Conservation (phyloP, 2,329 filamentous ascomycete species). For the Trichophyton mentagrophytes region DNA sequence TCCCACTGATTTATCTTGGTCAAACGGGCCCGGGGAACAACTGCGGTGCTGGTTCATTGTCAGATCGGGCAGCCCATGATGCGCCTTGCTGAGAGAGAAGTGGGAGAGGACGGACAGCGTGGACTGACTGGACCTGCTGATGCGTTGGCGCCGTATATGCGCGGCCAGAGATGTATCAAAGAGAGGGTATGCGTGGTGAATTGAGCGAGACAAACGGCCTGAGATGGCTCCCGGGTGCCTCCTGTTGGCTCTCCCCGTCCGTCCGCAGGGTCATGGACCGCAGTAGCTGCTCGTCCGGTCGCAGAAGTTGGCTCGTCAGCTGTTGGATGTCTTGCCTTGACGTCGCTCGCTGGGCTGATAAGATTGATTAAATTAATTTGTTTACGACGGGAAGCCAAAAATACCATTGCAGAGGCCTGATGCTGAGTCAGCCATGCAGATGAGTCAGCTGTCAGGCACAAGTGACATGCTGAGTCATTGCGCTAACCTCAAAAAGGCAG, state of each 20-base stretch:
- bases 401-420: too few relatives aligned
- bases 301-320: neutral
- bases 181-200: neutral
- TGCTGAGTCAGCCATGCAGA: neutral
- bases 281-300: neutral
- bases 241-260: neutral
- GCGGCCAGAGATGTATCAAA: neutral
- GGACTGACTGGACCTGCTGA: neutral
- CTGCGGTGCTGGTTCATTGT: constrained; percentile 10
- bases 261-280: neutral
- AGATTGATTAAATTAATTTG: neutral
- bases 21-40: constrained; percentile 10
- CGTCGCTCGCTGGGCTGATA: neutral
- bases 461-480: neutral
- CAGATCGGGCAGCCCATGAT: constrained; percentile 5
- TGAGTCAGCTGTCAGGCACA: neutral
- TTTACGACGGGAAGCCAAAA: too few relatives aligned
- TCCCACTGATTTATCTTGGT: neutral
- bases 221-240: neutral
- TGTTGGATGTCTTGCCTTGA: neutral
- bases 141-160: constrained; percentile 1
- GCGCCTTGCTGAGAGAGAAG: constrained; percentile 14
- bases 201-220: neutral
- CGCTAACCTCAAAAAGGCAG: too few relatives aligned
- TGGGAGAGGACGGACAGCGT: neutral